Percentiles rank a stretch among this genome's conserved stretches.
Conservation (phyloP, 2,329 filamentous ascomycete genomes). For the Fusarium succisae region DNA sequence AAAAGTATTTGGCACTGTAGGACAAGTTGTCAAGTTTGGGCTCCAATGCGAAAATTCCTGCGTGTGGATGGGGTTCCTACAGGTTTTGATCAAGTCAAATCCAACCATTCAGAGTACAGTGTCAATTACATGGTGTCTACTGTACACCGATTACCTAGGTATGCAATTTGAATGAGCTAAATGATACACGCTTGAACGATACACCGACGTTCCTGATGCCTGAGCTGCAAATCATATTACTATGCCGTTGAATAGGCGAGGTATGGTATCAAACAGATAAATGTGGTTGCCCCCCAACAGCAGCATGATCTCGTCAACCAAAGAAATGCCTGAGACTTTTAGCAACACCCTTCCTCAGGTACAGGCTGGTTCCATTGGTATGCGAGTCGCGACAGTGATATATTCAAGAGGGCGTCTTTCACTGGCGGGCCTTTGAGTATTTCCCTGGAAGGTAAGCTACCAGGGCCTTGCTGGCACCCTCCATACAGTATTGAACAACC, state of each 20-base stretch:
- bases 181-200: not conserved
- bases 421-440: slow-evolving; percentile 6
- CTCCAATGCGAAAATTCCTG: slow-evolving; percentile 33
- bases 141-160: not conserved
- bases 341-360: not conserved
- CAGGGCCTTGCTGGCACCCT: slow-evolving; percentile 85
- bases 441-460: slow-evolving; percentile 67
- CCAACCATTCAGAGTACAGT: slow-evolving; percentile 36
- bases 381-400: not conserved
- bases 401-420: not conserved
- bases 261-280: not conserved
- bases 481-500: slow-evolving; percentile 90
- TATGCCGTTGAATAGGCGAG: not conserved
- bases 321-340: not conserved
- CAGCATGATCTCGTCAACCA: not conserved
- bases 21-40: slow-evolving; percentile 9
- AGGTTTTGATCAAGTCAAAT: slow-evolving; percentile 44
- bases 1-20: not conserved
- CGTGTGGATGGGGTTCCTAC: slow-evolving; percentile 38
- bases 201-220: not conserved
- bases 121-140: not conserved
- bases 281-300: not conserved
- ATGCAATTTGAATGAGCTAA: not conserved
- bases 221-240: not conserved
- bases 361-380: not conserved